Evolutionary conservation across 345 rosid species (phyloP), one percentile per base, ranked within the genome.

Genomic region (Psidium friedrichsthalianum): DNA sequence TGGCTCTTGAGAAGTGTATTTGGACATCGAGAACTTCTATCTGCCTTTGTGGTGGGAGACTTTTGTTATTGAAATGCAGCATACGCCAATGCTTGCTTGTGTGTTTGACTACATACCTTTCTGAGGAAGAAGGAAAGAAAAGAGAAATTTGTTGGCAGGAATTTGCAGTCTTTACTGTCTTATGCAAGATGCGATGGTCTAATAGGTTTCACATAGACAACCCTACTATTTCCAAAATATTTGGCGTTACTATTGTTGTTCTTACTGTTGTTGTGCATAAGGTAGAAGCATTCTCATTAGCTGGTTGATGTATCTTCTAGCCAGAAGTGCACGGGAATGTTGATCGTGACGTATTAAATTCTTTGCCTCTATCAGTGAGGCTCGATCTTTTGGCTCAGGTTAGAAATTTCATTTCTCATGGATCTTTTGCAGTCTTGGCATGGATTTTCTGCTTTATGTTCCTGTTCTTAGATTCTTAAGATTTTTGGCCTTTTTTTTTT

Each of bases 311-410:
- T 56, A 80, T 87, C 85, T 87, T 86, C 86, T 90, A 93, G 95
- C 94, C 94, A 80, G 91, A 84, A 86, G 86, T 92, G 89, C 89
- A 87, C 85, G 96, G 95, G 85, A 90, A 89, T 88, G 90, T 96
- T 88, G 98, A 96, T 92, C 95, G 95, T 80, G 94, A 92, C 89
- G 94, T 96, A 87, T 93, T 96, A 87, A 95, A 97, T 86, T 91
- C 98, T 86, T 91, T 96, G 90, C 98, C 98, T 85, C 94, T 97
- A 86, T 96, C 98, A 54, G 92, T 96, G 96, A 95, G 94, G 88
- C 97, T 96, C 59, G 96, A 96, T 91, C 98, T 96, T 86, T 94
- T 96, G 90, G 95, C 86, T 86, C 98, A 95, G 95, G 98, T 94
- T 85, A 90, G 91, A 82, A 64, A 59, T 20, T 84, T 16, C 22